phyloP scores from a whole-genome alignment of 139 green algal species.

The Chlamydomonas sphaeroides region DNA sequence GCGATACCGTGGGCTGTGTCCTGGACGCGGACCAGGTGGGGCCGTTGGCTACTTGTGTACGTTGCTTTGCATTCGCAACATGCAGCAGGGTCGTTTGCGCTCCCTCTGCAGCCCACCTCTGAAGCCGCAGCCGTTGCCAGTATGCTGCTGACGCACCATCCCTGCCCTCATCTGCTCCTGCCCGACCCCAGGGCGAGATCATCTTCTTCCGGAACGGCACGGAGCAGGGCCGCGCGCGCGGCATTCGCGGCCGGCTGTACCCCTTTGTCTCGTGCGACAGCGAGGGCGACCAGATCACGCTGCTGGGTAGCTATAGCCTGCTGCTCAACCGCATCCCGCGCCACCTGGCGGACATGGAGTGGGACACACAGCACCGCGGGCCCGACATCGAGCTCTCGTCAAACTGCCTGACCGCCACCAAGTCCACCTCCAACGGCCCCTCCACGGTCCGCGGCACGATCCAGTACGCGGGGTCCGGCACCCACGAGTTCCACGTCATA shows the following conservation, averaged over 20 bases:
- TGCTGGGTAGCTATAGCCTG: constrained; percentile 70
- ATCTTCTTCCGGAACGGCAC: constrained; percentile 64
- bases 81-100: too few relatives aligned
- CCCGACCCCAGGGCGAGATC: constrained; percentile 48
- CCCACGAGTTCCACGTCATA: constrained; percentile 74
- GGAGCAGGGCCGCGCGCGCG: constrained; percentile 64
- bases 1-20: constrained; percentile 67
- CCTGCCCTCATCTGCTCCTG: too few relatives aligned
- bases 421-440: constrained; percentile 50
- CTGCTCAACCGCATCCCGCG: constrained; percentile 64
- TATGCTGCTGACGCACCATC: too few relatives aligned
- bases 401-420: constrained; percentile 73
- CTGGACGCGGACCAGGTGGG: constrained; percentile 68
- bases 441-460: constrained; percentile 69
- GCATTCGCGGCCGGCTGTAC: constrained; percentile 69
- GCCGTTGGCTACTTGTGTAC: background rate
- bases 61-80: too few relatives aligned
- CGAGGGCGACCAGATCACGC: constrained; percentile 64
- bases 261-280: constrained; percentile 73
- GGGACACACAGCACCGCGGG: constrained; percentile 64
- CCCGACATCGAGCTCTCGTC: constrained; percentile 67
- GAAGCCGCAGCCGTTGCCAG: too few relatives aligned
- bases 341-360: constrained; percentile 65
- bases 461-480: constrained; percentile 58
- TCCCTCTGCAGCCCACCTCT: too few relatives aligned